phyloP scores from a whole-genome alignment of 495 filamentous ascomycete species.

The Aspergillus ostianus region DNA sequence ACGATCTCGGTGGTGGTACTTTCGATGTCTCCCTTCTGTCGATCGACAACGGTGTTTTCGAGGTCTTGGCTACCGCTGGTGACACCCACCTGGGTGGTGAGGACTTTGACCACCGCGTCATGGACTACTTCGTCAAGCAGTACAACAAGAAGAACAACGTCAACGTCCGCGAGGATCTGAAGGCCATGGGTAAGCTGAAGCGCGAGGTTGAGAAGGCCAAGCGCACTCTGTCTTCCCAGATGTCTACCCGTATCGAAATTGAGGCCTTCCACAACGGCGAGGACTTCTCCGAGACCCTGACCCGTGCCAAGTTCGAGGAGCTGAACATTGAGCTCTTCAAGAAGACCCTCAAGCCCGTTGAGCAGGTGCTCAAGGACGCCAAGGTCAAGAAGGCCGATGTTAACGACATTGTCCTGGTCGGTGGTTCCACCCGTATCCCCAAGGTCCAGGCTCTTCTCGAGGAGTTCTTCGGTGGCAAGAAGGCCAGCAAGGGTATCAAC shows the following conservation, averaged over 20 bases:
- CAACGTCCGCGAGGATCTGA: constrained; percentile 90
- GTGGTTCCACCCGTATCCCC: constrained; percentile 94
- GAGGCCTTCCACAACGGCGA: constrained; percentile 96
- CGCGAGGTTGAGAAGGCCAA: constrained; percentile 99
- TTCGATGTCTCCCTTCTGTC: constrained; percentile 99
- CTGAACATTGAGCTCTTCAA: constrained; percentile 98
- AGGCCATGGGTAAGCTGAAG: constrained; percentile 99
- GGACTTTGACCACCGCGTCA: constrained; percentile 98
- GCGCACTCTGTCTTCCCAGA: constrained; percentile 97
- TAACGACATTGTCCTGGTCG: constrained; percentile 86
- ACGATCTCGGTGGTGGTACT: constrained; percentile 99
- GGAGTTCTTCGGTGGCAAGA: constrained; percentile 93
- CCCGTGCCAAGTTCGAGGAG: constrained; percentile 99
- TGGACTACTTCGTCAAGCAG: constrained; percentile 94
- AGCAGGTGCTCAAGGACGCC: constrained; percentile 92
- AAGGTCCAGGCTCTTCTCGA: constrained; percentile 94
- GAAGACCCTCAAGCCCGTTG: constrained; percentile 97
- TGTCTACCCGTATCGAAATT: constrained; percentile 97
- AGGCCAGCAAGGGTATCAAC: constrained; percentile 97
- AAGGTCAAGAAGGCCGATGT: constrained; percentile 86
- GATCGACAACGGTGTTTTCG: constrained; percentile 96
- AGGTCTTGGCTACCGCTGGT: constrained; percentile 97
- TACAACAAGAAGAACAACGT: constrained; percentile 99
- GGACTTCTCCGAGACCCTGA: constrained; percentile 98
- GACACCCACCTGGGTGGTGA: constrained; percentile 99